These are phyloP conservation scores for Prillingera fragicola DNA, from an alignment of 1,284 basidiomycete species.

Conservation along the genomic window DNA sequence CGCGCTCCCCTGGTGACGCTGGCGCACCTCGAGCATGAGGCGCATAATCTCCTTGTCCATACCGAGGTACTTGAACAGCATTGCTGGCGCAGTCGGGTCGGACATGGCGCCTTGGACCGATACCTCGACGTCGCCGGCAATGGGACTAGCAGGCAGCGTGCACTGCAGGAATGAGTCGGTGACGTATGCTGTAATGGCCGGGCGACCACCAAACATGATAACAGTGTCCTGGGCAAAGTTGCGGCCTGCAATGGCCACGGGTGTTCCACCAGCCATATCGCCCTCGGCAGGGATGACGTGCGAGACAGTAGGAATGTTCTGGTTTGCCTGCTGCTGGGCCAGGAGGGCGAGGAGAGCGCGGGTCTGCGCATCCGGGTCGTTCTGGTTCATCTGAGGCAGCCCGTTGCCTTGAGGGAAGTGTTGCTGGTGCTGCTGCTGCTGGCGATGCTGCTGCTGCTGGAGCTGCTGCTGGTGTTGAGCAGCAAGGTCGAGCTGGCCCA, in stretches of 20 bases:
- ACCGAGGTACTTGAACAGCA: constrained; percentile 36
- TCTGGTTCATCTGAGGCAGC: constrained; percentile 11
- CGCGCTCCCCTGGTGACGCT: constrained; percentile 32
- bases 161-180: constrained; percentile 92
- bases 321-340: constrained; percentile 8
- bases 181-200: constrained; percentile 83
- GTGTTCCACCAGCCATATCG: constrained; percentile 86
- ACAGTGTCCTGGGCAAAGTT: constrained; percentile 63
- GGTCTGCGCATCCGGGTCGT: constrained; percentile 16
- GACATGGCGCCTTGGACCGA: constrained; percentile 59
- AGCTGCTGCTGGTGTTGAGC: constrained; percentile 18
- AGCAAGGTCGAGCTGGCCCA: constrained; percentile 16
- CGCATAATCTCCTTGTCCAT: constrained; percentile 42
- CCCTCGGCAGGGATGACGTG: constrained; percentile 82
- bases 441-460: too few species aligned
- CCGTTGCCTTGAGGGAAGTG: too few species aligned
- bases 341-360: constrained; percentile 16
- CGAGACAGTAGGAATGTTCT: constrained; percentile 44
- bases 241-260: constrained; percentile 87
- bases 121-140: constrained; percentile 84
- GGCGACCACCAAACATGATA: constrained; percentile 80
- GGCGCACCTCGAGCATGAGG: constrained; percentile 37
- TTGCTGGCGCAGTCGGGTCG: constrained; percentile 21
- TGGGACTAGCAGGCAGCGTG: constrained; percentile 74
- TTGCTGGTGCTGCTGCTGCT: constrained; percentile 4